Base-by-base conservation (phyloP, 176 grass and related monocot genomes). In the Chloris gayana region DNA sequence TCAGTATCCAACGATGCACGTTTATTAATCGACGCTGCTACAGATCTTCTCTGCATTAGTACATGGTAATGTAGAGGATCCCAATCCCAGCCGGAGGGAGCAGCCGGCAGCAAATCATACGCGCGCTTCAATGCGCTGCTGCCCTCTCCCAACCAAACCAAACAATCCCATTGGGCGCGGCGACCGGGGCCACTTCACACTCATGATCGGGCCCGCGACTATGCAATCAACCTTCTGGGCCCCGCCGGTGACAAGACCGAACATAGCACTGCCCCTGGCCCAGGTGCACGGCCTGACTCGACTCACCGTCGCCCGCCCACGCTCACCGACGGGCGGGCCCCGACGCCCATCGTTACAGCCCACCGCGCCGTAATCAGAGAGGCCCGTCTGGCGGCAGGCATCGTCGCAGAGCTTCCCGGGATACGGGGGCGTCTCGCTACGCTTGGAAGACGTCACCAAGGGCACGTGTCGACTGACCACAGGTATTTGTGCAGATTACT, bases 101-200 rank as follows among this genome's bases (percentile, higher is more conserved):
- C 45, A 31, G 71, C 71, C 45, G 39, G 71, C 71, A 70, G 33
- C 71, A 65, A 89, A 85, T 85, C 77, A 67, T 88, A 27, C 77
- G 35, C 41, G 64, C 22, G 11, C 77, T 84, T 75, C 64, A 65
- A 85, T 80, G 81, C 69, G 31, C 41, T 15, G 59, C 12, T 31
- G n/a, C 41, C 54, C 54, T 60, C 53, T 45, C 67, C 27, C 35
- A 59, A 42, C 80, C 19, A 3, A 79, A 58, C 68, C 74, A 14
- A 35, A n/a, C 61, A 34, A 24, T 25, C 51, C 51, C 62, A 73
- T 73, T 30, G 58, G 65, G 32, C 38, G 47, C 19, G 13, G 44
- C 4, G 12, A 3, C 25, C 5, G n/a, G 68, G 63, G 38, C 74
- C n/a, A 42, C 58, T 47, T 8, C 25, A 45, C 82, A 84, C 64